Conservation (phyloP, 805 yeast species). For the Barnettozyma vustinii region DNA sequence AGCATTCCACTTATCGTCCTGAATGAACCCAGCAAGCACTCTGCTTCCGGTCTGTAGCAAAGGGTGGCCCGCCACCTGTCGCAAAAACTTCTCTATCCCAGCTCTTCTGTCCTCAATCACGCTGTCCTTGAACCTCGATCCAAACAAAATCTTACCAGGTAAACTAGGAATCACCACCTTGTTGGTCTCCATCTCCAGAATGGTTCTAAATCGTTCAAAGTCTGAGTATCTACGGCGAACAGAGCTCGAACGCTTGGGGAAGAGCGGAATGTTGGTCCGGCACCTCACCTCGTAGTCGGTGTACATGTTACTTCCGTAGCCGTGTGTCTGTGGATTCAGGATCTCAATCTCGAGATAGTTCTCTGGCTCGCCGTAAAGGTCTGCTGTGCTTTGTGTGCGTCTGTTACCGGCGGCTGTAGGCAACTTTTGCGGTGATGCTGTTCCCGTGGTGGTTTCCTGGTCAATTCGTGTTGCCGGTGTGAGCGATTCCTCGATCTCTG, state of each 20-base stretch:
- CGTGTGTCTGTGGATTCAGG: slow-evolving; percentile 71
- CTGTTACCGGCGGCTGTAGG: neutral
- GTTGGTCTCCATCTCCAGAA: slow-evolving; percentile 69
- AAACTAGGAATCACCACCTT: slow-evolving; percentile 79
- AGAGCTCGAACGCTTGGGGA: slow-evolving; percentile 52
- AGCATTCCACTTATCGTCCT: slow-evolving; percentile 66
- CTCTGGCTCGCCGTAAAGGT: slow-evolving; percentile 91
- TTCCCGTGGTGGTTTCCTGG: slow-evolving; percentile 1
- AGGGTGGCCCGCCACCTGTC: slow-evolving; percentile 88
- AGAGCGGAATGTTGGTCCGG: slow-evolving; percentile 87
- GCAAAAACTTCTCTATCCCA: slow-evolving; percentile 78
- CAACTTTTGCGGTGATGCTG: slow-evolving; percentile 14
- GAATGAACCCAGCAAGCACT: slow-evolving; percentile 75
- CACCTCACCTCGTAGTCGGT: slow-evolving; percentile 92
- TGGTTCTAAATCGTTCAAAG: slow-evolving; percentile 73
- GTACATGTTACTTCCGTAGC: slow-evolving; percentile 59
- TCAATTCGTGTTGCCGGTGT: neutral
- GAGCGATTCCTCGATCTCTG: slow-evolving; percentile 24
- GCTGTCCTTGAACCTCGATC: slow-evolving; percentile 72
- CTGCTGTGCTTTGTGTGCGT: slow-evolving; percentile 48
- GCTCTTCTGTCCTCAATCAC: slow-evolving; percentile 78
- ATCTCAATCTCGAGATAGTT: slow-evolving; percentile 91
- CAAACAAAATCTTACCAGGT: slow-evolving; percentile 76
- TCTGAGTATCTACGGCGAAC: slow-evolving; percentile 89
- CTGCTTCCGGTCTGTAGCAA: slow-evolving; percentile 81